These are phyloP conservation scores for Teunomyces cretensis DNA, from an alignment of 805 yeast species.

Conservation along the genomic window DNA sequence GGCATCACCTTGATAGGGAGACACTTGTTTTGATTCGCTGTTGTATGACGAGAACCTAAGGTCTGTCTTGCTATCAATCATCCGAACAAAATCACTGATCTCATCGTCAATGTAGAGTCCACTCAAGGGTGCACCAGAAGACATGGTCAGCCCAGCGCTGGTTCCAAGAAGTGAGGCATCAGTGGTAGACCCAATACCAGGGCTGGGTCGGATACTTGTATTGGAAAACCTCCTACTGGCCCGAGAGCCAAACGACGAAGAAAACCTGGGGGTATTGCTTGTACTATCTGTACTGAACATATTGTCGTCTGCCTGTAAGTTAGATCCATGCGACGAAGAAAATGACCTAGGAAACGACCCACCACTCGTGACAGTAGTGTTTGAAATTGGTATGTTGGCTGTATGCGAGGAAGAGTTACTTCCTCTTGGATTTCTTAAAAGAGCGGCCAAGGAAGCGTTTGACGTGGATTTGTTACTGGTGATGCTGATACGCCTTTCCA, in stretches of 20 bases:
- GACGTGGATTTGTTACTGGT: constrained; percentile 50
- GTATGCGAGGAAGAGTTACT: constrained; percentile 41
- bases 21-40: constrained; percentile 14
- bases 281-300: constrained; percentile 23
- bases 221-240: constrained; percentile 49
- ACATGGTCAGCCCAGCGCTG: constrained; percentile 33
- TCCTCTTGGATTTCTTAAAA: constrained; percentile 50
- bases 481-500: constrained; percentile 41
- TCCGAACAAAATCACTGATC: constrained; percentile 65
- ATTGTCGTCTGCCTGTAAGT: constrained; percentile 28
- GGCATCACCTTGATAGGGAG: constrained; percentile 34
- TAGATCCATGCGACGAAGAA: constrained; percentile 41
- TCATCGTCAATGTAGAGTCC: constrained; percentile 56
- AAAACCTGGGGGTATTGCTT: constrained; percentile 53
- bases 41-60: constrained; percentile 31
- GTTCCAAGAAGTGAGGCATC: constrained; percentile 29
- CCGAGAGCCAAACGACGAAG: constrained; percentile 73
- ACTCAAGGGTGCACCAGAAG: constrained; percentile 34
- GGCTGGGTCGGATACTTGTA: constrained; percentile 29
- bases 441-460: constrained; percentile 53
- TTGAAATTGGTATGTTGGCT: constrained; percentile 23
- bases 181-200: constrained; percentile 13
- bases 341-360: constrained; percentile 34
- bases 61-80: constrained; percentile 66
- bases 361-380: constrained; percentile 8